Evolutionary conservation across 495 filamentous ascomycete species (phyloP).

Genomic region (Filosporella fistucella): DNA sequence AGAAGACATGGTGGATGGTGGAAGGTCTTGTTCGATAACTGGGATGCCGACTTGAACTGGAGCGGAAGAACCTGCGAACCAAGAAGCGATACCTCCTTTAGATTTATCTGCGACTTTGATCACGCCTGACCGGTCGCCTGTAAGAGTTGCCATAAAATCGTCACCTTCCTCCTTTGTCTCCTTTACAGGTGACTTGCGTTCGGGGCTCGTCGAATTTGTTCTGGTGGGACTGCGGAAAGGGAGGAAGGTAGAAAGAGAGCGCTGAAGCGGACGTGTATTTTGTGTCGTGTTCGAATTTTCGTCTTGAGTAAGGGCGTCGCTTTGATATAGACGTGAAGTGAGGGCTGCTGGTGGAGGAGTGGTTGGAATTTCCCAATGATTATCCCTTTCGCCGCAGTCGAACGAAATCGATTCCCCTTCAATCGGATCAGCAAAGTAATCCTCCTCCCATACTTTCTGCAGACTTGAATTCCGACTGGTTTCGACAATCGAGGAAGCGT

Average conservation of each 20-base stretch:
- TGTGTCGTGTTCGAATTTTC: slow-evolving; percentile 2
- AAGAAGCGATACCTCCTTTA: slow-evolving; percentile 40
- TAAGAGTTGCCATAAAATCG: slow-evolving; percentile 31
- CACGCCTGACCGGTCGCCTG: slow-evolving; percentile 19
- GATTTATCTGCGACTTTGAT: slow-evolving; percentile 28
- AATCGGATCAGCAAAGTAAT: slow-evolving; percentile 13
- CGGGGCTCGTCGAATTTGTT: slow-evolving; percentile 10
- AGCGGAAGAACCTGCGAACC: slow-evolving; percentile 50
- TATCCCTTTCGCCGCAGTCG: no score
- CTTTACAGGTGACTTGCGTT: slow-evolving; percentile 2
- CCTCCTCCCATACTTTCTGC: slow-evolving; percentile 21
- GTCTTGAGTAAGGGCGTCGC: neutral
- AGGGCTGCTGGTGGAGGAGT: neutral
- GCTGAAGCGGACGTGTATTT: slow-evolving; percentile 16
- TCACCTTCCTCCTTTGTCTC: slow-evolving; percentile 12
- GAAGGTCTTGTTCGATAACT: slow-evolving; percentile 21
- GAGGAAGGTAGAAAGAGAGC: slow-evolving; percentile 17
- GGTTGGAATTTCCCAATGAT: neutral
- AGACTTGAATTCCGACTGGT: slow-evolving; percentile 15
- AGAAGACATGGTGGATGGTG: slow-evolving; percentile 12
- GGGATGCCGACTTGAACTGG: slow-evolving; percentile 37
- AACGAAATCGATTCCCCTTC: neutral
- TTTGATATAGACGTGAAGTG: neutral
- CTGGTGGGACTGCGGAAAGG: slow-evolving; percentile 10
- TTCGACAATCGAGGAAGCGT: no score